Conservation (phyloP, 768 basidiomycete species). For the Serpula lacrymans region DNA sequence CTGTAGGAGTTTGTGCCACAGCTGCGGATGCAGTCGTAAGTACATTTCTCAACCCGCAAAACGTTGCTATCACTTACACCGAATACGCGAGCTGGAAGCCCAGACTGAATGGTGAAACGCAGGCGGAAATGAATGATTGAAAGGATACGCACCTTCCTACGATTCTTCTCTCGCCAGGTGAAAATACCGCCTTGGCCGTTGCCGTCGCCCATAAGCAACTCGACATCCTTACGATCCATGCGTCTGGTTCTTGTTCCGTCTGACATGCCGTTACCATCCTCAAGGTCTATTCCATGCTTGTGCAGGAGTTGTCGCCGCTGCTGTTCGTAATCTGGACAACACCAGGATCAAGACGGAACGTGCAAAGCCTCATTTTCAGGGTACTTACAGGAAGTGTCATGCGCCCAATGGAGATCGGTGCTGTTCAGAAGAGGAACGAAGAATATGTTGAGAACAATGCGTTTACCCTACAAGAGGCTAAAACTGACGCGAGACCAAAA, state of each 20-base stretch:
- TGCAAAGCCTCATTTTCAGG: constrained; percentile 1
- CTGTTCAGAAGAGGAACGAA: constrained; percentile 37
- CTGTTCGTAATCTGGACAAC: constrained; percentile 79
- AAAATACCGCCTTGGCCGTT: constrained; percentile 82
- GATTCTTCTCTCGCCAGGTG: constrained; percentile 93
- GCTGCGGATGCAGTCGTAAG: constrained; percentile 38
- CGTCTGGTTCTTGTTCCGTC: constrained; percentile 74
- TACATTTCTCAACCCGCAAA: constrained; percentile 6
- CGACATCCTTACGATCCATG: constrained; percentile 79
- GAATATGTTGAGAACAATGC: constrained; percentile 10
- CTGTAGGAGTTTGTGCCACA: constrained; percentile 87
- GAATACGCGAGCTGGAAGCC: constrained; percentile 74
- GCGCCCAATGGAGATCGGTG: constrained; percentile 94
- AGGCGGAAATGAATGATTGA: constrained; percentile 21
- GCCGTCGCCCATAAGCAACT: constrained; percentile 78
- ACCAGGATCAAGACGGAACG: constrained; percentile 12
- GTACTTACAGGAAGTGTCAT: constrained; percentile 82
- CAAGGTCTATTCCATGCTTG: constrained; percentile 95
- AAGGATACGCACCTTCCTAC: constrained; percentile 71
- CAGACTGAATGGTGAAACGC: constrained; percentile 20
- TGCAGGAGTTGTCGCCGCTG: constrained; percentile 83
- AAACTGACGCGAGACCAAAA: constrained; percentile 89
- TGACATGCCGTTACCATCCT: constrained; percentile 62
- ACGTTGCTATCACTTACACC: constrained; percentile 52
- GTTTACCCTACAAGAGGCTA: constrained; percentile 21